Base-by-base conservation (phyloP, 805 yeast species). In the Candida morakotiae region DNA sequence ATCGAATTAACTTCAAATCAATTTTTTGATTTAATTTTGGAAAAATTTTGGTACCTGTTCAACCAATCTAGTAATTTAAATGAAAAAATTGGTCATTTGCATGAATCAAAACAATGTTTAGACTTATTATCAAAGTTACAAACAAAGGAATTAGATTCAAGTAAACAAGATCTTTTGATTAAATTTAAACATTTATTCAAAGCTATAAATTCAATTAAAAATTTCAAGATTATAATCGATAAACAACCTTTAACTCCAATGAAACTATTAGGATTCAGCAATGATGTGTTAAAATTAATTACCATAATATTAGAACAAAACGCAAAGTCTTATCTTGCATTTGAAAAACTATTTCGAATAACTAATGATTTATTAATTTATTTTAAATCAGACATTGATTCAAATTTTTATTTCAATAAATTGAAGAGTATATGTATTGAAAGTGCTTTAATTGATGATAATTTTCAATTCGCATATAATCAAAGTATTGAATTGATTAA, bases 371-470 rank as follows among this genome's bases (percentile, higher is more conserved):
- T 81, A 23, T 52, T 64, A 2, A 44, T 58, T 2, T 81, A 69
- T 9, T 53, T 75, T 14, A 54, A 58, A 6, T 41, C 57, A 4
- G 25, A 42, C 9, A 17, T 24, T 11, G 40, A 42, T 2, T 44
- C 43, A 30, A 41, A 42, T 7, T 47, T 51, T 27, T 54, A 51
- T 34, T 58, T 68, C 26, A 53, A 58, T 13, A 51, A 52, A 35
- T 42, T 75, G 5, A 54, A 66, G 38, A 58, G 69, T 11, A 67
- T 75, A 28, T 81, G 86, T 47, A 76, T 87, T 16, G 87, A 84
- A 46, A 69, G 81, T 31, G 77, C 94, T 0, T 62, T 84, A 19
- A 77, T 71, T 1, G 77, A 81, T 33, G 62, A 67, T 41, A 82
- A 34, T 53, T 84, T 85, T 46, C 53, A 56, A 1, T 77, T 65